Base-by-base conservation (phyloP, 306 rosid species). In the Malus asiatica region DNA sequence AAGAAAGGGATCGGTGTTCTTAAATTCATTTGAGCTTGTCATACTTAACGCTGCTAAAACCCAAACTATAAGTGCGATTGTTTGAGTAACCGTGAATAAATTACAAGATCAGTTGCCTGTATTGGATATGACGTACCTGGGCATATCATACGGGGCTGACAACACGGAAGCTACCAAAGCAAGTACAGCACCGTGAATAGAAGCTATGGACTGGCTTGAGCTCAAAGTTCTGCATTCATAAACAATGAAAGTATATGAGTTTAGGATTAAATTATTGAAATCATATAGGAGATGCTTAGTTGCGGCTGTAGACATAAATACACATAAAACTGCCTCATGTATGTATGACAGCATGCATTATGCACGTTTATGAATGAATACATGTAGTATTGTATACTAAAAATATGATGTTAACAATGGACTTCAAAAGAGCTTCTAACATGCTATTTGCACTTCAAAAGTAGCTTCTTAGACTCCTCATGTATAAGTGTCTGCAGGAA, bases 71-170 rank as follows among this genome's bases (percentile, higher is more conserved):
- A 64, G 7, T 33, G 68, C 20, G 8, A 16, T 18, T 64, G 15
- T 9, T 66, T 19, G 48, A 66, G 51, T 38, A 66, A 66, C 9
- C 22, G 18, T 35, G 18, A 66, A 66, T 35, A 35, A 15, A 66
- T 66, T 9, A 11, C 48, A 20, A 18, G 29, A 66, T 11, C 4
- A 20, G 48, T 66, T 55, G 9, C 69, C 69, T 23, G 42, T 46
- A 67, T 19, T 62, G 12, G 76, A 40, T 23, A 35, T 48, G 64
- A 81, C 92, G 75, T 73, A 95, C 99, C 96, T 83, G 68, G 99
- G 99, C 88, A 95, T 89, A 85, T 95, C 99, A 77, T 95, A 95
- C 20, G 99, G 99, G 29, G 98, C 90, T 64, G 99, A 95, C 75
- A 95, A 80, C 59, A 92, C 97, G 23, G 90, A 90, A 82, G 99